Evolutionary conservation across 305 asterid species (phyloP).

Genomic region (Rubia tinctorum): DNA sequence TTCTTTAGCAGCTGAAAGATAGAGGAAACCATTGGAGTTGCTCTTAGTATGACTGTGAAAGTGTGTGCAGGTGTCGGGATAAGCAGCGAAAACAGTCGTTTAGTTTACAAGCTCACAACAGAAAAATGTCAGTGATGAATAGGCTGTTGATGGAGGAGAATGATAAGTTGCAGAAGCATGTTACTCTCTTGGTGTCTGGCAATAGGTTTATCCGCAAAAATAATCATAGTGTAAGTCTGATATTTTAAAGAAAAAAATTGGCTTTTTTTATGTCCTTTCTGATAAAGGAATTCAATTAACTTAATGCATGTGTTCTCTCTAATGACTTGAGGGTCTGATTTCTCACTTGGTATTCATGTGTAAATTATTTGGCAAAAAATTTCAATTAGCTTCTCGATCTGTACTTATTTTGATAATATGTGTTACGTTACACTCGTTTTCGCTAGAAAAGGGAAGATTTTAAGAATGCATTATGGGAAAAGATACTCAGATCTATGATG

Average conservation of each 20-base stretch:
- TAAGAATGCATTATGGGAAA: neutral
- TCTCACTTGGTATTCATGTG: neutral
- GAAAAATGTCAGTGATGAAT: conserved; percentile 91
- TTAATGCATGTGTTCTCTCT: neutral
- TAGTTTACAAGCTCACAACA: conserved; percentile 79
- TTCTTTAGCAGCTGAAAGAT: no score
- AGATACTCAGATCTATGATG: conserved; percentile 4
- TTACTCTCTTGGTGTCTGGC: conserved; percentile 87
- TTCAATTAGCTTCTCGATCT: no score
- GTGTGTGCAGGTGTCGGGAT: conserved; percentile 68
- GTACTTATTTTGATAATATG: no score
- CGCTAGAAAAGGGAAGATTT: neutral
- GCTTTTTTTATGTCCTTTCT: neutral
- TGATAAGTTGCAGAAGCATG: conserved; percentile 95
- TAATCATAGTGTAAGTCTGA: conserved; percentile 52
- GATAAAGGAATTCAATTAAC: neutral
- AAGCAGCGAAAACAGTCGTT: conserved; percentile 94
- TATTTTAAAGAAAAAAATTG: no score
- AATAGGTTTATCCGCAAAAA: conserved; percentile 84
- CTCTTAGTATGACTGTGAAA: neutral
- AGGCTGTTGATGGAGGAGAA: conserved; percentile 98
- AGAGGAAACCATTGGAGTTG: no score
- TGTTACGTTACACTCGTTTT: no score
- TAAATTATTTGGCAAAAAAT: no score
- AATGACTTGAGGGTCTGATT: no score